Evolutionary conservation across 73 alveolate species (phyloP), one percentile per base, ranked within the genome.

Genomic region (Tetrahymena elliotti): DNA sequence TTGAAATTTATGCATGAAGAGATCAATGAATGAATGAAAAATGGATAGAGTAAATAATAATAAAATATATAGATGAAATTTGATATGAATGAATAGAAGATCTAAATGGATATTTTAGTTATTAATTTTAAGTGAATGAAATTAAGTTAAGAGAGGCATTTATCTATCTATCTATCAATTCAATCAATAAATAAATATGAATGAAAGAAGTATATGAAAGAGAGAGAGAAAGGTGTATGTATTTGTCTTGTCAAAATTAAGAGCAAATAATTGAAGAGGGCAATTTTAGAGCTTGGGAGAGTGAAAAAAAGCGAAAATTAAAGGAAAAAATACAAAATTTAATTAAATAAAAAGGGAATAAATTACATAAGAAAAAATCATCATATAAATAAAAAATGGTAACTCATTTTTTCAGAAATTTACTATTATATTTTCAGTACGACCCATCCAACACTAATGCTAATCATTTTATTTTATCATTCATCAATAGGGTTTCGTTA

Each of bases 401-500:
- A 54, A 54, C 36, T 54, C 84, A 54, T 54, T 54, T n/a, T 54
- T 54, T 54, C 84, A 13, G 84, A 54, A 54, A 54, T 54, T 54
- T 54, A 54, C 84, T 54, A 54, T 54, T 54, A 54, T 54, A 54
- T n/a, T 2, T n/a, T n/a, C 13, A 22, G 20, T n/a, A 15, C 31
- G 20, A 54, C 13, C n/a, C n/a, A n/a, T 54, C 36, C 33, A 10
- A 54, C 6, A 54, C 36, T 11, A 54, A 54, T 54, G 36, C 84
- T 54, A 54, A 54, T 54, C 37, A 54, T 54, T 54, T 54, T 54
- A 22, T 54, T 54, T 54, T 54, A 54, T n/a, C 36, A 22, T 12
- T n/a, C 84, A n/a, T n/a, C 84, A 54, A 54, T 13, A 54, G 99
- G 99, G 99, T 92, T 99, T 99, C 98, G 99, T 99, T 53, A 99